Evolutionary conservation across 495 filamentous ascomycete species (phyloP).

Genomic region (Umbilicaria muhlenbergii): DNA sequence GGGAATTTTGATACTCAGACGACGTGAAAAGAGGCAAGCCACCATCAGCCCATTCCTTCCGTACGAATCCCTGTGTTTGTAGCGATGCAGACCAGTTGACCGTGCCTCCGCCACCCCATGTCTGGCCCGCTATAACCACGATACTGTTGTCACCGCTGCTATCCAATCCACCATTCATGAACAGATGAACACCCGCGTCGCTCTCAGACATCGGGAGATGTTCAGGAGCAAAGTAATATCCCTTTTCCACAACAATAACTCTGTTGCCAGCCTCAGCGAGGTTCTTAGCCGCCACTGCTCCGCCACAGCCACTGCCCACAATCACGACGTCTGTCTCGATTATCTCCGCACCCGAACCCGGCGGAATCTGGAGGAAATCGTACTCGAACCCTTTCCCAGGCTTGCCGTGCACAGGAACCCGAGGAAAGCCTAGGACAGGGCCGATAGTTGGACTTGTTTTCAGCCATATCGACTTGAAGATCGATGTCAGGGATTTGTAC

Average conservation of each 20-base stretch:
- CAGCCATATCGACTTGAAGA: slow-evolving; percentile 44
- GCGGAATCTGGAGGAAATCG: slow-evolving; percentile 34
- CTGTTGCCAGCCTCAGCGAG: slow-evolving; percentile 57
- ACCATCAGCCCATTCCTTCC: slow-evolving; percentile 63
- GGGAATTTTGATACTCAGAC: slow-evolving; percentile 52
- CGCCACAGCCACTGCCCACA: slow-evolving; percentile 77
- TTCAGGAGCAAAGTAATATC: slow-evolving; percentile 53
- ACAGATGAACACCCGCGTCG: slow-evolving; percentile 43
- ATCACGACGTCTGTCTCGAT: slow-evolving; percentile 73
- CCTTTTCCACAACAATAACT: slow-evolving; percentile 75
- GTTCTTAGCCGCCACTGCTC: slow-evolving; percentile 68
- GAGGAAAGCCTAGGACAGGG: slow-evolving; percentile 45
- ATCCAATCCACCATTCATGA: slow-evolving; percentile 38
- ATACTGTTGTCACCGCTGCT: slow-evolving; percentile 48
- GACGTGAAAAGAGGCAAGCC: slow-evolving; percentile 68
- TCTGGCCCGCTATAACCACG: slow-evolving; percentile 48
- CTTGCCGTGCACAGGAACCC: slow-evolving; percentile 42
- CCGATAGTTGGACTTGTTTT: slow-evolving; percentile 40
- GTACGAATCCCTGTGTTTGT: slow-evolving; percentile 65
- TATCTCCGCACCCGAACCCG: slow-evolving; percentile 29
- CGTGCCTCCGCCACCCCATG: slow-evolving; percentile 77
- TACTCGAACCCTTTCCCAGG: slow-evolving; percentile 39
- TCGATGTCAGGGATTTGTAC: slow-evolving; percentile 35
- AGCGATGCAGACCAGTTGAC: slow-evolving; percentile 81
- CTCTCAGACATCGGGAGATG: slow-evolving; percentile 56